Evolutionary conservation across 2,329 filamentous ascomycete genomes (phyloP).

Genomic region (Lasiodiplodia theobromae): DNA sequence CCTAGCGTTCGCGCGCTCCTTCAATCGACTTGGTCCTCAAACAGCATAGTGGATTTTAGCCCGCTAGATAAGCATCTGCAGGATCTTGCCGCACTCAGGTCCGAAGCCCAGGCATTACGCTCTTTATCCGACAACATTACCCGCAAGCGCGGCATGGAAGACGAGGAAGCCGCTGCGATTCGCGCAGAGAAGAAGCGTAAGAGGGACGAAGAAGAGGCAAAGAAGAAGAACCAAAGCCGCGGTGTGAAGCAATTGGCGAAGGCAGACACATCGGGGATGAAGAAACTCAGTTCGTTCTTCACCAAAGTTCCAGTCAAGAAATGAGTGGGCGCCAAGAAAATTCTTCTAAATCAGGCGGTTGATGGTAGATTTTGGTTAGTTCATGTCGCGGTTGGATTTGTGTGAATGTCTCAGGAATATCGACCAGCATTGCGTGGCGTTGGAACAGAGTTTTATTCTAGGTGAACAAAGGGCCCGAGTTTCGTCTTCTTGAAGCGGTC

Average conservation of each 20-base stretch:
- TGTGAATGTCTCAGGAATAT: background rate
- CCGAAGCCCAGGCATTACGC: constrained; percentile 74
- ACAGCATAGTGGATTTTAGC: constrained; percentile 67
- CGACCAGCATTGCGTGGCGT: constrained; percentile 6
- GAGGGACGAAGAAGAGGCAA: constrained; percentile 87
- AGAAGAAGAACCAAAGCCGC: constrained; percentile 78
- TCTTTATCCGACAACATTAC: constrained; percentile 71
- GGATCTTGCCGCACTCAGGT: constrained; percentile 70
- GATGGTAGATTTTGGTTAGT: background rate
- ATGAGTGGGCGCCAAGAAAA: constrained; percentile 9
- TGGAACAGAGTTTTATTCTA: background rate
- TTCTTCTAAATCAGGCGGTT: background rate
- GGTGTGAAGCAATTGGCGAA: constrained; percentile 85
- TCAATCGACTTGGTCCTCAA: constrained; percentile 49
- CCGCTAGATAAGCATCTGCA: constrained; percentile 75
- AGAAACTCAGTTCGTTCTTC: constrained; percentile 96
- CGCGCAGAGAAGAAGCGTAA: constrained; percentile 82
- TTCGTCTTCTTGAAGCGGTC: background rate
- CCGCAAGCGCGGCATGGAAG: constrained; percentile 69
- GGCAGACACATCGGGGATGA: constrained; percentile 91
- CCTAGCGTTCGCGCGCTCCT: constrained; percentile 53
- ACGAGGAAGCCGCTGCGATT: constrained; percentile 66
- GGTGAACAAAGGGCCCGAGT: background rate
- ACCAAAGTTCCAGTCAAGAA: constrained; percentile 63
- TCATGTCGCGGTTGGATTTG: background rate